phyloP scores from a whole-genome alignment of 805 yeast species.

The Wickerhamiella shivajii region DNA sequence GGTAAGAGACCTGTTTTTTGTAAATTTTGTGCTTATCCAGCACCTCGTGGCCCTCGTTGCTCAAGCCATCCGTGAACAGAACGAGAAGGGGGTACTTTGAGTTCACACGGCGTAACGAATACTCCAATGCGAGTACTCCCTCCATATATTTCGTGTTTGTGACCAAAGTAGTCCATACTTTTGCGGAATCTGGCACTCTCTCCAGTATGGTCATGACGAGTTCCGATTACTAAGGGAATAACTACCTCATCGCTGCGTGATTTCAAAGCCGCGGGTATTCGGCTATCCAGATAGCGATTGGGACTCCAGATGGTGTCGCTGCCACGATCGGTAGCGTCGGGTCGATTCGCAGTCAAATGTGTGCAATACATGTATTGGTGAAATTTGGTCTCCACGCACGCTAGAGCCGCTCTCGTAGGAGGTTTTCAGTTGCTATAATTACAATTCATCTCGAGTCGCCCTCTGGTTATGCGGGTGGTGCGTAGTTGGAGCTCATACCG shows the following conservation, averaged over 20 bases:
- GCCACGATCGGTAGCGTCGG: not conserved
- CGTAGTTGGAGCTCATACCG: too few relatives aligned
- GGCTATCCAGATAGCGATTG: not conserved
- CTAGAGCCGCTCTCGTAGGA: too few relatives aligned
- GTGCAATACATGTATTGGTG: not conserved
- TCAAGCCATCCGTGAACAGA: slow-evolving; percentile 36
- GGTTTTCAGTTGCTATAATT: too few relatives aligned
- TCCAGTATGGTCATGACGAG: too few relatives aligned
- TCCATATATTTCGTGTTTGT: slow-evolving; percentile 37
- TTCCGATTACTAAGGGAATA: not conserved
- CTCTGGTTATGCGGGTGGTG: too few relatives aligned
- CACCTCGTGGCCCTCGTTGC: slow-evolving; percentile 28
- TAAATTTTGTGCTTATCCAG: slow-evolving; percentile 30
- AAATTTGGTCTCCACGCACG: too few relatives aligned
- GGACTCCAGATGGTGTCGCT: not conserved
- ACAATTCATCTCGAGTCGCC: too few relatives aligned
- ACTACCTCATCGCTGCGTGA: not conserved
- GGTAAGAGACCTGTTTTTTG: slow-evolving; percentile 29
- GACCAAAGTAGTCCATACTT: slow-evolving; percentile 43
- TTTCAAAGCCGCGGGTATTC: not conserved
- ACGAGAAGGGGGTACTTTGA: slow-evolving; percentile 40
- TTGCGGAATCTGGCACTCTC: too few relatives aligned
- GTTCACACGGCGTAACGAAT: slow-evolving; percentile 30
- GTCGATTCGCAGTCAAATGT: not conserved
- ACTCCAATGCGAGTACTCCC: slow-evolving; percentile 38